Evolutionary conservation across 2,329 filamentous ascomycete species (phyloP), one percentile per base, ranked within the genome.

Genomic region (Monosporascus sp.): DNA sequence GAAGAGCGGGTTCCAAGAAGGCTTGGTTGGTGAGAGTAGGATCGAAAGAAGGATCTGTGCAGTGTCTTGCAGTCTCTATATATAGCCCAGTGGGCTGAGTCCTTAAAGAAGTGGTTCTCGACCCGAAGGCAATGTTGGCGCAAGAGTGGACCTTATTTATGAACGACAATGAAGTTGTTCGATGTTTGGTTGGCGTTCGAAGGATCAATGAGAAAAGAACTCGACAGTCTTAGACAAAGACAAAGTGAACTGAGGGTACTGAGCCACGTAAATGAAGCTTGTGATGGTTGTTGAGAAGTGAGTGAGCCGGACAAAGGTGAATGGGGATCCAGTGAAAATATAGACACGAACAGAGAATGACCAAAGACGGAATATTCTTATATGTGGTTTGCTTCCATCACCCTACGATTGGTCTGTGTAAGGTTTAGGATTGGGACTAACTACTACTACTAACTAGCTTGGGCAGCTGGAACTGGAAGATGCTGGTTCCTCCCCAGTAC

Each of bases 401-500:
- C n/a, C n/a, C n/a, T n/a, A n/a, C n/a, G n/a, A n/a, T n/a, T n/a
- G n/a, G n/a, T n/a, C n/a, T n/a, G n/a, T n/a, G n/a, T n/a, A n/a
- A n/a, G n/a, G n/a, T n/a, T n/a, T n/a, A 31, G 27, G 27, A 31
- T 31, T 11, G 27, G 27, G 17, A 37, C n/a, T n/a, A n/a, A n/a
- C n/a, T n/a, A n/a, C n/a, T n/a, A n/a, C n/a, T n/a, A n/a, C n/a
- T n/a, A n/a, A n/a, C n/a, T n/a, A n/a, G 47, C 34, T 50, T 45
- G 31, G 22, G 17, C 37, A 51, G 48, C 41, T 44, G 48, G 58
- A 55, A 58, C 57, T 54, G 51, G 50, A 49, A 16, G 8, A 7
- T 45, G 19, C 27, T 7, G 31, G 14, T 22, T n/a, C 9, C 24
- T 46, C 40, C 7, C 27, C 22, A 46, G 26, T 27, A 27, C 26